Base-by-base conservation (phyloP, 2,329 filamentous ascomycete genomes). In the Penicillium aurantiogriseum region DNA sequence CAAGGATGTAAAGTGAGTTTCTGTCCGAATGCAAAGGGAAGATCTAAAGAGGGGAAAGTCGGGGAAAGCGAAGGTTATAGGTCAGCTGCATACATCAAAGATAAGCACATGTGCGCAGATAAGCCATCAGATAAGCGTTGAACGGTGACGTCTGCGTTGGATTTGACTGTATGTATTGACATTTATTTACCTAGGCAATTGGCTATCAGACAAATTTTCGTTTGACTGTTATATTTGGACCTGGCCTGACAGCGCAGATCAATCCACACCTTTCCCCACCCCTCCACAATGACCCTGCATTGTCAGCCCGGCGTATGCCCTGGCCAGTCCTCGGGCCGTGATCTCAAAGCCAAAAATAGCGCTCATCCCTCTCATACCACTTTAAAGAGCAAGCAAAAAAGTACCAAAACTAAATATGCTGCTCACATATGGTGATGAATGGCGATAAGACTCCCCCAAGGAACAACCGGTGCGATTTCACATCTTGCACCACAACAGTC, bases 391-490 rank as follows among this genome's bases (percentile, higher is more conserved):
- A 44, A 27, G 23, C 29, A 46, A 17, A 23, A 23, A n/a, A 13
- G 5, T n/a, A 47, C 15, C 23, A n/a, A 11, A 25, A 36, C 25
- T 48, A 39, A 19, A 39, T 15, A 23, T 15, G 23, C 35, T 35
- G 33, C 42, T 65, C 58, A 51, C 66, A 69, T 15, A 68, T 58
- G 8, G 56, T 62, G 11, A 68, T 60, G 36, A 67, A 69, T 9
- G 63, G 62, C 2, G 68, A 67, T 17, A 65, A 55, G 1, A 66
- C 54, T 29, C 65, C 67, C 38, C 49, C 49, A 40, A 67, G 35
- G 46, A 60, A 63, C 21, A 63, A 45, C 7, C 46, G 44, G 33
- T 56, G 19, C 11, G n/a, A 50, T 13, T 36, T 11, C 8, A 36
- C 45, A n/a, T 47, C 45, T 17, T n/a, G 33, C 19, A 47, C 31